Percentiles rank a stretch among this genome's conserved stretches.
phyloP scores from a whole-genome alignment of 805 yeast species.

The Lipomyces yamadae region DNA sequence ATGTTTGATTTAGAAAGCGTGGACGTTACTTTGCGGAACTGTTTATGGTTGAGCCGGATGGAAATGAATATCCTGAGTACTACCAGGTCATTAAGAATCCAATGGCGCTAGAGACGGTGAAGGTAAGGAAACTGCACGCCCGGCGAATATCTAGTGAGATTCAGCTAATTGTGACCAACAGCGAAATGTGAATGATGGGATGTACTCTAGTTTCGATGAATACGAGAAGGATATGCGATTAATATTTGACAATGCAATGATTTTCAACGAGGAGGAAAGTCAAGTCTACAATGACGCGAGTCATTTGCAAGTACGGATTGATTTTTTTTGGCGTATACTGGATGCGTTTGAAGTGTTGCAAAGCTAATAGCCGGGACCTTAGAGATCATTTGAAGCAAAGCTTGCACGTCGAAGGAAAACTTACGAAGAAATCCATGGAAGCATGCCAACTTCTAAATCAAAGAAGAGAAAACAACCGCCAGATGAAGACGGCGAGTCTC shows the following conservation, averaged over 20 bases:
- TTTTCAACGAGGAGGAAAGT: slow-evolving; percentile 75
- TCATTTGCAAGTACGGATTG: slow-evolving; percentile 58
- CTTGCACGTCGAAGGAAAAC: slow-evolving; percentile 18
- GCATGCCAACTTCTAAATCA: slow-evolving; percentile 16
- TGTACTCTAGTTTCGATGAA: slow-evolving; percentile 59
- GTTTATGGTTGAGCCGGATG: slow-evolving; percentile 74
- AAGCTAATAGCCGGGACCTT: slow-evolving; percentile 44
- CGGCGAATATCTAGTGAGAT: neutral
- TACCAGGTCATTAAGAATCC: slow-evolving; percentile 73
- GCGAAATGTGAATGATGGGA: slow-evolving; percentile 56
- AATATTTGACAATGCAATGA: slow-evolving; percentile 78
- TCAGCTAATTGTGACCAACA: slow-evolving; percentile 35
- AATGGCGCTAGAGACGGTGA: slow-evolving; percentile 68
- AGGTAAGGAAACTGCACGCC: slow-evolving; percentile 13
- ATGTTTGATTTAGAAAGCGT: slow-evolving; percentile 48
- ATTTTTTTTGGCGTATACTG: neutral
- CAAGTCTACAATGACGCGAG: slow-evolving; percentile 73
- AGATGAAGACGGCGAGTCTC: slow-evolving; percentile 27
- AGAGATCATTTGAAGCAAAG: slow-evolving; percentile 21
- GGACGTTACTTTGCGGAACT: slow-evolving; percentile 52
- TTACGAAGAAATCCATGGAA: slow-evolving; percentile 13
- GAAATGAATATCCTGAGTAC: slow-evolving; percentile 78
- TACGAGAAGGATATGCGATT: slow-evolving; percentile 63
- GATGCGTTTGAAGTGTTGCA: neutral
- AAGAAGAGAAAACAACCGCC: slow-evolving; percentile 35